Evolutionary conservation across 2,329 filamentous ascomycete species (phyloP).

Genomic region (Corinectria fuckeliana): DNA sequence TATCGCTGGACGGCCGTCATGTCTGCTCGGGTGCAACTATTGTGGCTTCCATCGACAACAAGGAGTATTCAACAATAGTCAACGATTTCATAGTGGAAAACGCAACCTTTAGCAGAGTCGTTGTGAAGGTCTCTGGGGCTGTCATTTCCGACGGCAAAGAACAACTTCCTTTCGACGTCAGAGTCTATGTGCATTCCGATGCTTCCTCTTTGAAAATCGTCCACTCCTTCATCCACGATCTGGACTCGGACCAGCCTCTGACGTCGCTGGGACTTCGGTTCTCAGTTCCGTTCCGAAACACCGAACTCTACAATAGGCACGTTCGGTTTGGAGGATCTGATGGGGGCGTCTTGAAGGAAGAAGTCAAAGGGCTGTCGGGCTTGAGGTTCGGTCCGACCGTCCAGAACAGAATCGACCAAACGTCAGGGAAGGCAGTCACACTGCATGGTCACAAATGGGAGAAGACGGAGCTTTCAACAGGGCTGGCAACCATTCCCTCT

Average conservation of each 20-base stretch:
- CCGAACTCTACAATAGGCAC: conserved; percentile 65
- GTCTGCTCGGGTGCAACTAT: conserved; percentile 21
- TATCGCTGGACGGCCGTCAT: not conserved
- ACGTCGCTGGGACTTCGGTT: conserved; percentile 62
- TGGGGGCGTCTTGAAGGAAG: conserved; percentile 62
- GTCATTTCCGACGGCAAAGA: not conserved
- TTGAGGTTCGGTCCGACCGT: conserved; percentile 60
- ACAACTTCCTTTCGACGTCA: conserved; percentile 25
- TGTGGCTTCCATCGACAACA: conserved; percentile 23
- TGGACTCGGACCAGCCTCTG: conserved; percentile 54
- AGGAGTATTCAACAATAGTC: conserved; percentile 16
- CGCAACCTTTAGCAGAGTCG: conserved; percentile 12
- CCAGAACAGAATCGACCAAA: conserved; percentile 57
- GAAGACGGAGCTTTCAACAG: conserved; percentile 41
- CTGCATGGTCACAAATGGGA: conserved; percentile 19
- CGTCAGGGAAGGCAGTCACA: conserved; percentile 49
- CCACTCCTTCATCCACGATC: conserved; percentile 62
- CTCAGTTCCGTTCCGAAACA: conserved; percentile 56
- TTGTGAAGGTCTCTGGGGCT: conserved; percentile 23
- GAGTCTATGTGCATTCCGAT: conserved; percentile 61
- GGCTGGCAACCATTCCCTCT: conserved; percentile 58
- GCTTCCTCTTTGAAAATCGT: conserved; percentile 60
- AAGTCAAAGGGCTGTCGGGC: conserved; percentile 65
- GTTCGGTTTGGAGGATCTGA: conserved; percentile 60
- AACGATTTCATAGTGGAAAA: conserved; percentile 13